Conservation (phyloP, 441 rosid species). For the Populus trichocarpa region DNA sequence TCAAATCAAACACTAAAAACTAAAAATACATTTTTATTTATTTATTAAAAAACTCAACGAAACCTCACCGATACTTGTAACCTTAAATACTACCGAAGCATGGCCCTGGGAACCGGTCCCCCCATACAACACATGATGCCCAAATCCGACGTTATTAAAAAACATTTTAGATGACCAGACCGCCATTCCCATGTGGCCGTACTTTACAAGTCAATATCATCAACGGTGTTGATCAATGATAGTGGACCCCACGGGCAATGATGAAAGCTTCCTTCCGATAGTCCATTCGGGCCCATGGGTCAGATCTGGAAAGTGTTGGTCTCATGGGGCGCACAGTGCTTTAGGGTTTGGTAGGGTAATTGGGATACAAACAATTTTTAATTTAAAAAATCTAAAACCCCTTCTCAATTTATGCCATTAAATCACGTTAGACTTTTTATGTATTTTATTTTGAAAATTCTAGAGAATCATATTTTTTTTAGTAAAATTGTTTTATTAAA, state of each 20-base stretch:
- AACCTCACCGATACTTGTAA: too few species aligned
- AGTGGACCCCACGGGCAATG: not conserved
- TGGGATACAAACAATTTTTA: not conserved
- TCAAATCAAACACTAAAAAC: too few species aligned
- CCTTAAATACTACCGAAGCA: too few species aligned
- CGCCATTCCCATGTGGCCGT: not conserved
- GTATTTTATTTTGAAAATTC: too few species aligned
- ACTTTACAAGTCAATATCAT: not conserved
- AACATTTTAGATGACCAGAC: not conserved
- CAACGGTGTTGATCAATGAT: not conserved
- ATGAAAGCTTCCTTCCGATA: not conserved
- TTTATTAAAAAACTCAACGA: too few species aligned
- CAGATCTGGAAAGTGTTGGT: constrained; percentile 5
- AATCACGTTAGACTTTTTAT: too few species aligned
- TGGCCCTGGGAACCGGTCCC: not conserved
- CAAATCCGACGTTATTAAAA: not conserved
- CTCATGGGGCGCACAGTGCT: constrained; percentile 7
- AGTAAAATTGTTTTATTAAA: too few species aligned
- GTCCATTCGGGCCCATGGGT: not conserved
- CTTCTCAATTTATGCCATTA: too few species aligned
- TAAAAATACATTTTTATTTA: too few species aligned
- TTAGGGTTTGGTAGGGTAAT: not conserved
- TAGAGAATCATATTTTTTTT: too few species aligned
- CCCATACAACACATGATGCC: not conserved
- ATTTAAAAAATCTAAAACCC: not conserved